These are phyloP conservation scores for Acer campestre DNA, from an alignment of 345 rosid species.

Conservation along the genomic window DNA sequence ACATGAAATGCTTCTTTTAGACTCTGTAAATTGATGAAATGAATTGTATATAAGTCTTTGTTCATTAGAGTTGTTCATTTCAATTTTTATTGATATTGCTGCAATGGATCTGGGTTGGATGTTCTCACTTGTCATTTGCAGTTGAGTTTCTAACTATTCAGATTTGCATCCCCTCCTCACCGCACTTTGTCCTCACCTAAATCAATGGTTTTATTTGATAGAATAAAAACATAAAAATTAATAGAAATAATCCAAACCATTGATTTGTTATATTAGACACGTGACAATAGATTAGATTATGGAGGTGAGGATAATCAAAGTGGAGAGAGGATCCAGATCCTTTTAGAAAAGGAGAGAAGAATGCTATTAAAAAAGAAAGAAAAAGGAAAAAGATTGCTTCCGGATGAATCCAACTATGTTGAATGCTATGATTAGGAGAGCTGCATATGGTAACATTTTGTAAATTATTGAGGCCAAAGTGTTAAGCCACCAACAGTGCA, in stretches of 20 bases:
- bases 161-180: neutral
- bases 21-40: neutral
- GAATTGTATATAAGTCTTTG: neutral
- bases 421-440: neutral
- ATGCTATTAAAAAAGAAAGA: neutral
- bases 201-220: too few species aligned
- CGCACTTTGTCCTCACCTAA: too few species aligned
- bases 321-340: too few species aligned
- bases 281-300: too few species aligned
- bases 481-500: neutral
- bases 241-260: too few species aligned
- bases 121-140: neutral
- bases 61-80: neutral
- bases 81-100: neutral
- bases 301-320: too few species aligned
- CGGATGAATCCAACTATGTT: neutral
- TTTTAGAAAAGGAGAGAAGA: neutral
- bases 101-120: constrained; percentile 7
- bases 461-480: neutral
- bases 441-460: neutral
- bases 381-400: neutral
- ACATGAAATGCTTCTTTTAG: too few species aligned
- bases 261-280: too few species aligned
- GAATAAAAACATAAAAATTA: too few species aligned
- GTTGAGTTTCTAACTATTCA: neutral